Evolutionary conservation across 257 asterid genomes (phyloP), one percentile per base, ranked within the genome.

Genomic region (Fraxinus cuspidata): DNA sequence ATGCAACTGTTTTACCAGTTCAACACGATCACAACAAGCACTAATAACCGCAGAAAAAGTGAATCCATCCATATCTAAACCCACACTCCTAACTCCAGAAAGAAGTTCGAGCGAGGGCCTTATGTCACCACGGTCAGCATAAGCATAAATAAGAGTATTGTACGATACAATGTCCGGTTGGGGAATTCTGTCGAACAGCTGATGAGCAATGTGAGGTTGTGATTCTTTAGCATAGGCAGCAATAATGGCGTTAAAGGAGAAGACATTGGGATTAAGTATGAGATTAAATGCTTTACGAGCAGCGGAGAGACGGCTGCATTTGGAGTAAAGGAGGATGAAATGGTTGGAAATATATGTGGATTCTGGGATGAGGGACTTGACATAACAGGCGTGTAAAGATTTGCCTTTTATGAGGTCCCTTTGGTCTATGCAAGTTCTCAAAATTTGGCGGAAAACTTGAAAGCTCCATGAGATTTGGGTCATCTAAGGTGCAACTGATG

Each of bases 291-390:
- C 88, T 68, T 53, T 81, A 29, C 81, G 82, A 80, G 96, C 96
- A 73, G 86, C 81, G 77, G 83, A 78, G 53, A 91, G 88, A 6
- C 81, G 80, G 82, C 90, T 74, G 79, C 92, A 92, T 83, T 86
- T 91, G 85, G 96, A 91, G 89, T 92, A 91, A 15, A 92, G 91
- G 83, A 91, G 89, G 69, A 87, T 89, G 89, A 92, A 87, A 79
- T 89, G 97, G 86, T 92, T 92, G 89, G 94, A 86, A 37, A 92
- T 70, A 81, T 89, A 92, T 68, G 92, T 89, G 10, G 86, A 74
- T 16, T 74, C 82, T 34, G 96, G 97, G 68, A 88, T 37, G 7
- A 81, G 66, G 72, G 88, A 86, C 65, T 91, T 88, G 80, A 88
- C 60, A 85, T 84, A 89, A 1, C 84, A 72, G 15, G 92, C 58